Percentiles rank a stretch among this genome's conserved stretches.
Evolutionary conservation across 768 basidiomycete genomes (phyloP).

Genomic region (Neoboletus brunneissimus): DNA sequence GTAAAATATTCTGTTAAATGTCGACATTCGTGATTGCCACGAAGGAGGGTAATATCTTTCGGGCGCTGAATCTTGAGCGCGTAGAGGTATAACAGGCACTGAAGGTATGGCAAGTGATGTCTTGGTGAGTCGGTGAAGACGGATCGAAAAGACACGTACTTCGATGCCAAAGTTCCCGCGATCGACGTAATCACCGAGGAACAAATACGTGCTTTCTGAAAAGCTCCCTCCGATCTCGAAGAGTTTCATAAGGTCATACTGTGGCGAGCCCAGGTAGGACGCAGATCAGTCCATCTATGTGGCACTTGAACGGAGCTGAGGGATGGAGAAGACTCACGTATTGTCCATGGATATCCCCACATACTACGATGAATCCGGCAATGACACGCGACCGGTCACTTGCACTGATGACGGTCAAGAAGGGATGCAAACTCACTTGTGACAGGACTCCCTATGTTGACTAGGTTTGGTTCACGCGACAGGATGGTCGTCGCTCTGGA

Average conservation of each 20-base stretch:
- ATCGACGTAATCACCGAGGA: slow-evolving; percentile 97
- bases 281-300: slow-evolving; percentile 1
- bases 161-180: slow-evolving; percentile 90
- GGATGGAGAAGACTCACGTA: slow-evolving; percentile 77
- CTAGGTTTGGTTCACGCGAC: slow-evolving; percentile 76
- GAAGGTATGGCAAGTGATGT: neutral
- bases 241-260: slow-evolving; percentile 99
- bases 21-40: slow-evolving; percentile 96
- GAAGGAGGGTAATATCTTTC: slow-evolving; percentile 73
- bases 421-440: slow-evolving; percentile 59
- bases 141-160: slow-evolving; percentile 34
- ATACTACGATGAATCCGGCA: slow-evolving; percentile 50
- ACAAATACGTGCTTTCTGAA: slow-evolving; percentile 82
- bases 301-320: slow-evolving; percentile 74
- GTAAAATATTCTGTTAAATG: slow-evolving; percentile 98
- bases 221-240: slow-evolving; percentile 92
- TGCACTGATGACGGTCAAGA: neutral
- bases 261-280: neutral
- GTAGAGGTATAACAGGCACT: slow-evolving; percentile 93
- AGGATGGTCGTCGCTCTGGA: slow-evolving; percentile 64
- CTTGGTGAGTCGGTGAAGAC: neutral
- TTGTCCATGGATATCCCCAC: slow-evolving; percentile 97
- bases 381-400: slow-evolving; percentile 10
- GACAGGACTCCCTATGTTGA: slow-evolving; percentile 84
- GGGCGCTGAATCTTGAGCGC: slow-evolving; percentile 91